Conservation (phyloP, 352 stramenopile species). For the Pythium brachiatum region DNA sequence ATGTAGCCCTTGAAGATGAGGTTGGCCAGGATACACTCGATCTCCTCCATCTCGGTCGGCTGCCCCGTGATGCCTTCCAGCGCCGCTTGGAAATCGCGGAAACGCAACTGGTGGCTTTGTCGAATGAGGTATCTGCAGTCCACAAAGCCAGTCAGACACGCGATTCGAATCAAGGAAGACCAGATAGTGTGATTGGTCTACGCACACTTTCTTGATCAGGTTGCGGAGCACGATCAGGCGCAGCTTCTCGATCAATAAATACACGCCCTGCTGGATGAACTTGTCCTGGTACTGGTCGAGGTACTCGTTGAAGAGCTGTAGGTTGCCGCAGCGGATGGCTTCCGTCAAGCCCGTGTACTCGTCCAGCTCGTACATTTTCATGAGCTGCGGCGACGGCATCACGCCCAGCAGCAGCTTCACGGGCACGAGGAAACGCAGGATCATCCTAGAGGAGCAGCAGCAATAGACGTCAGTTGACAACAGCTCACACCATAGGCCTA, state of each 20-base stretch:
- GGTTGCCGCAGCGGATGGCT: constrained; percentile 89
- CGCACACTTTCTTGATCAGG: constrained; percentile 95
- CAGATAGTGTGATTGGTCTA: constrained; percentile 11
- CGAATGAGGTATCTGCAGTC: constrained; percentile 69
- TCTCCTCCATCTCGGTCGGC: constrained; percentile 92
- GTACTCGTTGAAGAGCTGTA: constrained; percentile 92
- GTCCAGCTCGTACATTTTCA: constrained; percentile 88
- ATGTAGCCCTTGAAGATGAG: constrained; percentile 96
- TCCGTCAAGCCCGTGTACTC: constrained; percentile 89
- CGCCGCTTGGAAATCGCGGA: constrained; percentile 87
- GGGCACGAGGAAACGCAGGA: constrained; percentile 94
- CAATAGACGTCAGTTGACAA: not conserved
- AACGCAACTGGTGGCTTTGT: constrained; percentile 87
- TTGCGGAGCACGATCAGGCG: constrained; percentile 94
- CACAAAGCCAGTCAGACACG: constrained; percentile 4
- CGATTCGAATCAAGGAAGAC: not conserved
- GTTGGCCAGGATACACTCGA: constrained; percentile 97
- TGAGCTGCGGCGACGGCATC: constrained; percentile 88
- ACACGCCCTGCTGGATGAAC: constrained; percentile 92
- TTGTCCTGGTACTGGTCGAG: constrained; percentile 88
- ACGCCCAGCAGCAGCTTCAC: constrained; percentile 93
- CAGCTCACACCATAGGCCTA: not conserved
- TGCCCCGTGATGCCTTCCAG: constrained; percentile 85
- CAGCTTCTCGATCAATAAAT: constrained; percentile 96
- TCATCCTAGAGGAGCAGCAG: constrained; percentile 49